Base-by-base conservation (phyloP, 345 rosid genomes). In the Bruguiera parviflora region DNA sequence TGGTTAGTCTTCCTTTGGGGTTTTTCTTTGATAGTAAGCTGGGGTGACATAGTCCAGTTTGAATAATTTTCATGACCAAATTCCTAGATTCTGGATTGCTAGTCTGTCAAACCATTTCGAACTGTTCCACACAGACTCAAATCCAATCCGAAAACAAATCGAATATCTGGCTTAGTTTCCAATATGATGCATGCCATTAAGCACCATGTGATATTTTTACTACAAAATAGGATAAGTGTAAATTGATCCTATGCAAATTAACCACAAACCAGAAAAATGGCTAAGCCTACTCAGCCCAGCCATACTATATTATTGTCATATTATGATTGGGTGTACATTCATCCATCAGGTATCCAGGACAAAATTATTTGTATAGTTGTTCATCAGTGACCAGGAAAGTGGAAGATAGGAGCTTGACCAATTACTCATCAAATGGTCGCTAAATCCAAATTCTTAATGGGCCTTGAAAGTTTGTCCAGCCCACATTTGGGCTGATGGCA, bases 21-120 rank as follows among this genome's bases (percentile, higher is more conserved):
- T n/a, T 10, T 25, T 21, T 24, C 8, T 31, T 61, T 53, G 8
- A 62, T 29, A 43, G 15, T 21, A 60, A 55, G 37, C 62, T 16
- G 51, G n/a, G 71, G 22, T 61, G 71, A 16, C 35, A 24, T 20
- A 21, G 76, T 71, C 66, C 57, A 39, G 62, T 24, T 4, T 61
- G 29, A 16, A n/a, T 33, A 32, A 61, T 49, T 15, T 58, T 52
- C 47, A 6, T 19, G 25, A 65, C 66, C 3, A 39, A 39, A 39
- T 39, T 39, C 47, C 47, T 39, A 10, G 47, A 39, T 2, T 39
- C 15, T 39, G 47, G 47, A 10, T 39, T 39, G 15, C 47, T 39
- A 39, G 11, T 39, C 47, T 39, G 16, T 39, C 15, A 10, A 39
- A 39, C 4, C 47, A 39, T 39, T 39, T 43, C 18, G 3, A 43